Evolutionary conservation across 768 basidiomycete genomes (phyloP).

Genomic region (Tulasnella sp.): DNA sequence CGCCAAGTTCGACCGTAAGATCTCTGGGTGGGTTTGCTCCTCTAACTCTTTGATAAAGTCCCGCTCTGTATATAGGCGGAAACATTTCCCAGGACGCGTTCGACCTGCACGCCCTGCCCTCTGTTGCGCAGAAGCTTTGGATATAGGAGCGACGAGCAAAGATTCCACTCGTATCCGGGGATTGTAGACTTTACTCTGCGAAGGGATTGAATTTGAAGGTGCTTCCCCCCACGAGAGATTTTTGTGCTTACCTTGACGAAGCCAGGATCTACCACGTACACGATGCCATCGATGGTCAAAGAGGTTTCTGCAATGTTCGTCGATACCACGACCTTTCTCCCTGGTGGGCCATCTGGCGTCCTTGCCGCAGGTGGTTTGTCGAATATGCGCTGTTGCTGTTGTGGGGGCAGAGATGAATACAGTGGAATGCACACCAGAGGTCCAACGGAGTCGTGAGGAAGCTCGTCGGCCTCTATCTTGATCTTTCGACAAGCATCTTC

Average conservation of each 20-base stretch:
- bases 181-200: conserved; percentile 97
- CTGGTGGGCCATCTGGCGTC: conserved; percentile 58
- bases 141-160: conserved; percentile 86
- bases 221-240: conserved; percentile 36
- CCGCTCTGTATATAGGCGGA: conserved; percentile 91
- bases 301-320: conserved; percentile 99
- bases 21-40: conserved; percentile 96
- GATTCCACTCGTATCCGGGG: conserved; percentile 94
- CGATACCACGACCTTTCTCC: conserved; percentile 87
- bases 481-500: conserved; percentile 94
- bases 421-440: conserved; percentile 85
- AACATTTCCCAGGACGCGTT: conserved; percentile 94
- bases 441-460: conserved; percentile 63
- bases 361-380: conserved; percentile 68
- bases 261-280: conserved; percentile 87
- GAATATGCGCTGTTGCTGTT: conserved; percentile 94
- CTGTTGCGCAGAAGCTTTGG: conserved; percentile 94
- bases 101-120: conserved; percentile 93
- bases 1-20: conserved; percentile 83
- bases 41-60: conserved; percentile 94
- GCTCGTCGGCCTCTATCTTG: conserved; percentile 78
- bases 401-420: conserved; percentile 89
- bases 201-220: too few relatives aligned
- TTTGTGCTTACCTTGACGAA: conserved; percentile 36
- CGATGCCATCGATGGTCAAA: conserved; percentile 95